Evolutionary conservation across 306 rosid species (phyloP).

Genomic region (Cicer cuneatum): DNA sequence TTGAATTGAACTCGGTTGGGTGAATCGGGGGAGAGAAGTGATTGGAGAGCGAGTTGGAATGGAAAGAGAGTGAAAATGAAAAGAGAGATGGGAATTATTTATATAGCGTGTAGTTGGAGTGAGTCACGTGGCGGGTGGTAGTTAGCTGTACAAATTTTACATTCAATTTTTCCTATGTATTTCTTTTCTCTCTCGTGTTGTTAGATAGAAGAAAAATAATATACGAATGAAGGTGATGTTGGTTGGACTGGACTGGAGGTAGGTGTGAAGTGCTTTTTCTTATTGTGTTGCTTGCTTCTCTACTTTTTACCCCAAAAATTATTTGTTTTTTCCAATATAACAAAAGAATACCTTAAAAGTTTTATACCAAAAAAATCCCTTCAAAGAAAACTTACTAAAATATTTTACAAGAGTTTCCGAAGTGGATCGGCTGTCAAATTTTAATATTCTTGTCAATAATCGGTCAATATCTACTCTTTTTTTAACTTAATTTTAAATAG

Average conservation of each 20-base stretch:
- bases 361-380: too few relatives aligned
- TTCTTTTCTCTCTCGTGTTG: slow-evolving; percentile 17
- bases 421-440: background rate
- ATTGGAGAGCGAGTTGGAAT: slow-evolving; percentile 36
- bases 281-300: background rate
- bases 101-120: slow-evolving; percentile 42
- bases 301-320: too few relatives aligned
- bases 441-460: background rate
- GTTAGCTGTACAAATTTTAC: slow-evolving; percentile 43
- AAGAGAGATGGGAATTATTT: slow-evolving; percentile 11
- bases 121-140: slow-evolving; percentile 65
- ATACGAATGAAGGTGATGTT: background rate
- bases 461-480: too few relatives aligned
- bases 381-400: too few relatives aligned
- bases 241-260: background rate
- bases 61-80: slow-evolving; percentile 33
- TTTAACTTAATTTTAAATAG: too few relatives aligned
- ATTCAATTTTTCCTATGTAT: background rate
- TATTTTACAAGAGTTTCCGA: slow-evolving; percentile 1
- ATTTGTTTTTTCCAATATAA: too few relatives aligned
- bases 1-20: slow-evolving; percentile 17
- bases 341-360: too few relatives aligned
- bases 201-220: background rate
- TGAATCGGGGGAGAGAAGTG: slow-evolving; percentile 13
- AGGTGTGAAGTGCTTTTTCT: slow-evolving; percentile 17